Evolutionary conservation across 345 rosid genomes (phyloP).

Genomic region (Physaria fendleri): DNA sequence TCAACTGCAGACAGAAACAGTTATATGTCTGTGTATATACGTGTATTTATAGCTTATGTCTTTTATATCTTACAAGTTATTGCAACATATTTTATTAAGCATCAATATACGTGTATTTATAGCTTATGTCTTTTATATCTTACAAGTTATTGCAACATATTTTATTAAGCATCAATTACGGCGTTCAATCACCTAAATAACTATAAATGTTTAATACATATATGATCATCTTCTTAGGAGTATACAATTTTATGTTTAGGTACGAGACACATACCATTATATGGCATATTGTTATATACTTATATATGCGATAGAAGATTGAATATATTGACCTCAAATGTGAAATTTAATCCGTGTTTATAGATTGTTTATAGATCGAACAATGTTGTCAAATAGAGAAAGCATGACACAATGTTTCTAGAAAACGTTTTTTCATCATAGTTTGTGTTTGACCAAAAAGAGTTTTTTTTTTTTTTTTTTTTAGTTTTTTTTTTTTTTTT

Average conservation of each 20-base stretch:
- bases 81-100: background rate
- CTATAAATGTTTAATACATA: background rate
- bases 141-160: constrained; percentile 1
- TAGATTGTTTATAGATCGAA: background rate
- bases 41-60: background rate
- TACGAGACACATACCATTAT: background rate
- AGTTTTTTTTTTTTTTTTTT: too few relatives aligned
- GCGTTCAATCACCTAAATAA: constrained; percentile 7
- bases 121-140: background rate
- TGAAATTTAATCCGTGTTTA: background rate
- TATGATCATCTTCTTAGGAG: background rate
- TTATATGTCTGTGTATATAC: background rate
- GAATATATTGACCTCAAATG: background rate
- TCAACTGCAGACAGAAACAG: constrained; percentile 26
- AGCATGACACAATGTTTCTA: too few relatives aligned
- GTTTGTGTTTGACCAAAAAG: constrained; percentile 17
- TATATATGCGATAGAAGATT: background rate
- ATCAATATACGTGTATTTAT: background rate
- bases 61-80: background rate
- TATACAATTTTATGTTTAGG: background rate
- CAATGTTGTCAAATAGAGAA: too few relatives aligned
- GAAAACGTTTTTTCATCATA: constrained; percentile 16
- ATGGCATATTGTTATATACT: too few relatives aligned
- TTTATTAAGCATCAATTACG: constrained; percentile 24
- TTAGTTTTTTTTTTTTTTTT: too few relatives aligned